phyloP scores from a whole-genome alignment of 2,329 filamentous ascomycete species.

The Geosmithia flava region DNA sequence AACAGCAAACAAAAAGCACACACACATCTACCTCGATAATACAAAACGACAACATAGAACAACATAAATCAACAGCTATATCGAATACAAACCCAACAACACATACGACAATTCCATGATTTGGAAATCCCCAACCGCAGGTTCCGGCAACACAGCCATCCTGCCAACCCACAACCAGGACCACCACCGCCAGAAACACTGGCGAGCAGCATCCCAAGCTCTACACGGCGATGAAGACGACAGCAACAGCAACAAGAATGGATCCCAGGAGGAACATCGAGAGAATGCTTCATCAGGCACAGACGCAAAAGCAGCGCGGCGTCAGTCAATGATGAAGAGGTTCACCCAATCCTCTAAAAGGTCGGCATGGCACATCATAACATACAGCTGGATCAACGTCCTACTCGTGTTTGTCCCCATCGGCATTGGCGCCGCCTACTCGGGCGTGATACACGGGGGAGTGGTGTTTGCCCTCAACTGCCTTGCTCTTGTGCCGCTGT shows the following conservation, averaged over 20 bases:
- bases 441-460: constrained; percentile 40
- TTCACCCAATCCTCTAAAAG: constrained; percentile 37
- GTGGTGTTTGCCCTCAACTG: constrained; percentile 64
- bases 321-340: constrained; percentile 7
- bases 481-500: constrained; percentile 63
- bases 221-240: neutral
- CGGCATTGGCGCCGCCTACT: constrained; percentile 53
- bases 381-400: constrained; percentile 68
- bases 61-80: too few species aligned
- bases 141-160: neutral
- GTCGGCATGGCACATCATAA: constrained; percentile 42
- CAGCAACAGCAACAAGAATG: neutral
- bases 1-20: neutral
- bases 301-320: neutral
- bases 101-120: neutral
- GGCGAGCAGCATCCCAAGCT: too few species aligned
- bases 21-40: too few species aligned
- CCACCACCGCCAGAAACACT: neutral
- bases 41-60: neutral
- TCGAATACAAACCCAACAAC: too few species aligned
- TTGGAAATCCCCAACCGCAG: neutral
- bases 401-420: constrained; percentile 68
- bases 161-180: neutral
- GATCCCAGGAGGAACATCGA: neutral
- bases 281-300: neutral